These are phyloP conservation scores for Penicillium riverlandense DNA, from an alignment of 495 filamentous ascomycete genomes.

Conservation along the genomic window DNA sequence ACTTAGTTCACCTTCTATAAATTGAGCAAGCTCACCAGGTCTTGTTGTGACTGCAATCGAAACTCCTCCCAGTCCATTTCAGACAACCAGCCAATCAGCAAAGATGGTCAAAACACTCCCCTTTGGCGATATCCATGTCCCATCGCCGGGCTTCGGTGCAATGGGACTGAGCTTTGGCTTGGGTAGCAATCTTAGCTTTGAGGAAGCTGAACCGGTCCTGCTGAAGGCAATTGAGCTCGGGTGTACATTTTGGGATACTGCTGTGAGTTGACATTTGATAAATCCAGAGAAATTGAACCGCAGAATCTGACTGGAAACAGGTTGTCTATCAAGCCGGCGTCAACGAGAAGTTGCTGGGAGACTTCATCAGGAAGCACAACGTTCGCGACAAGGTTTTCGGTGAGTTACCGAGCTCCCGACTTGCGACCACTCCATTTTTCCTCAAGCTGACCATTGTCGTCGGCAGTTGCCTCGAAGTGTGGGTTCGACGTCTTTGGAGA, in stretches of 20 bases:
- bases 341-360: conserved; percentile 45
- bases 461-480: conserved; percentile 41
- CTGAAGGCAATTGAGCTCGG: conserved; percentile 44
- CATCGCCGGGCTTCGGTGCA: conserved; percentile 38
- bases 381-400: conserved; percentile 41
- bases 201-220: conserved; percentile 43
- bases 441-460: background rate
- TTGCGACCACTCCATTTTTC: no score
- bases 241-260: conserved; percentile 49
- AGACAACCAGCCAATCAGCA: background rate
- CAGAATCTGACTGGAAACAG: conserved; percentile 11
- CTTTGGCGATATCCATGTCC: conserved; percentile 31
- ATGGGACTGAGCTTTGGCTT: conserved; percentile 39
- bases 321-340: conserved; percentile 41
- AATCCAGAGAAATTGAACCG: background rate
- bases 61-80: no score
- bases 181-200: conserved; percentile 32
- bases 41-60: no score
- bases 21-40: no score
- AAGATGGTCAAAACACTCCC: conserved; percentile 39
- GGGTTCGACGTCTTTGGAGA: conserved; percentile 30
- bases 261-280: conserved; percentile 17
- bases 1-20: no score
- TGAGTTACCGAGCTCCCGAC: conserved; percentile 6
- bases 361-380: conserved; percentile 47